A percentile compares a stretch with the other conserved stretches of the same genome.
Evolutionary conservation across 169 alveolate species (phyloP).

Genomic region (Eimeria sp.): DNA sequence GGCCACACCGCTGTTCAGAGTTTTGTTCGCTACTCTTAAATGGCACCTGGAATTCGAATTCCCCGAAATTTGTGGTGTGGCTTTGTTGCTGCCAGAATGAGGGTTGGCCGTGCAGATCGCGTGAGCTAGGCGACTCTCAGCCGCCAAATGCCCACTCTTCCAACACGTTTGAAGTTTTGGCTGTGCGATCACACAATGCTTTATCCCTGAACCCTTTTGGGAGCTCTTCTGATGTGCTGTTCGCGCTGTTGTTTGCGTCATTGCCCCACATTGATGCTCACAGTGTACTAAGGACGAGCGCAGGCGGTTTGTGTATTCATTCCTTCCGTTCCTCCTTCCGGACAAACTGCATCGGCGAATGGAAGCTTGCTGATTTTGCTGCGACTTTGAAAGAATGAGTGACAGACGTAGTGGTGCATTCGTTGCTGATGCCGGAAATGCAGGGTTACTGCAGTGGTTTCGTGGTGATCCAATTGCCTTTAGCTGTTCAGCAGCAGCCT

Average conservation of each 20-base stretch:
- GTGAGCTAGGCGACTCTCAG: neutral
- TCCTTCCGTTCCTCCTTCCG: conserved; percentile 18
- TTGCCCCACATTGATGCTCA: neutral
- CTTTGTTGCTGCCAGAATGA: neutral
- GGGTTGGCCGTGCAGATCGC: neutral
- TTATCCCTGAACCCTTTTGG: neutral
- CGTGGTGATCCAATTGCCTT: neutral
- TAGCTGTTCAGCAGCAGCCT: conserved; percentile 3
- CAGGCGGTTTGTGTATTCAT: neutral
- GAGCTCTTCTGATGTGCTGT: neutral
- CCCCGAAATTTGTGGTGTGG: neutral
- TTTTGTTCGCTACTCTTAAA: neutral
- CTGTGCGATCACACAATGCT: neutral
- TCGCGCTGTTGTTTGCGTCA: neutral
- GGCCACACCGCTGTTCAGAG: neutral
- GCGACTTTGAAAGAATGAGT: conserved; percentile 12
- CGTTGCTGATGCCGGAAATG: neutral
- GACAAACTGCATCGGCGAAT: neutral
- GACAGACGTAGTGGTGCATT: conserved; percentile 42
- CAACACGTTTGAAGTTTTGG: neutral
- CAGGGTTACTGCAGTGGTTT: neutral
- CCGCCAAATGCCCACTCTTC: neutral
- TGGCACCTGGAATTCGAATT: neutral
- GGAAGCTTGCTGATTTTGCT: conserved; percentile 1
- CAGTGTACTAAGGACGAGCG: neutral